Evolutionary conservation across 257 asterid species (phyloP).

Genomic region (Solanum okadae): DNA sequence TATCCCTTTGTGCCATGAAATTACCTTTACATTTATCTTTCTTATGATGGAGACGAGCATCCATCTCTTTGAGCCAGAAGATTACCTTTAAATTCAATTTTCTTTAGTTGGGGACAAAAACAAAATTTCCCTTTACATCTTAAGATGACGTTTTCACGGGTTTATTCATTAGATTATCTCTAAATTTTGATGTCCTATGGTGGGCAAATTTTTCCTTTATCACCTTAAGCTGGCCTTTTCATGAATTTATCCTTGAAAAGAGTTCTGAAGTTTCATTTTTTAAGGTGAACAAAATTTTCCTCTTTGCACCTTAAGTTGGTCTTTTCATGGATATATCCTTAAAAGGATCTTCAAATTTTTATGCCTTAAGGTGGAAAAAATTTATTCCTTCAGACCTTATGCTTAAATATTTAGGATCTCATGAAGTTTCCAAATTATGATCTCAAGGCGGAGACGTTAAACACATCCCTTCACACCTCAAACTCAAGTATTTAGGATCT

Average conservation of each 20-base stretch:
- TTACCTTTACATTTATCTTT: neutral
- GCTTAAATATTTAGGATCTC: neutral
- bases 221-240: neutral
- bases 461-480: neutral
- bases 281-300: neutral
- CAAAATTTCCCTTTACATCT: neutral
- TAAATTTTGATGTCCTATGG: neutral
- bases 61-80: neutral
- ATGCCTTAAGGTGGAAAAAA: neutral
- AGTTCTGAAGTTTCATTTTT: no score
- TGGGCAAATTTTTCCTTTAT: neutral
- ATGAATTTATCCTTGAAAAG: neutral
- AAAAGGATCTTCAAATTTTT: neutral
- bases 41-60: no score
- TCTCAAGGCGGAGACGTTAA: neutral
- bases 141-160: neutral
- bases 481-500: neutral
- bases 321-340: neutral
- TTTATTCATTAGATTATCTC: neutral
- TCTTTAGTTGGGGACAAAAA: neutral
- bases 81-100: neutral
- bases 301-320: neutral
- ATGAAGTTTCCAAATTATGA: neutral
- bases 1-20: neutral
- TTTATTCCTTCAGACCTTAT: neutral